Conservation (phyloP, 495 filamentous ascomycete genomes). For the Bacidia gigantensis region DNA sequence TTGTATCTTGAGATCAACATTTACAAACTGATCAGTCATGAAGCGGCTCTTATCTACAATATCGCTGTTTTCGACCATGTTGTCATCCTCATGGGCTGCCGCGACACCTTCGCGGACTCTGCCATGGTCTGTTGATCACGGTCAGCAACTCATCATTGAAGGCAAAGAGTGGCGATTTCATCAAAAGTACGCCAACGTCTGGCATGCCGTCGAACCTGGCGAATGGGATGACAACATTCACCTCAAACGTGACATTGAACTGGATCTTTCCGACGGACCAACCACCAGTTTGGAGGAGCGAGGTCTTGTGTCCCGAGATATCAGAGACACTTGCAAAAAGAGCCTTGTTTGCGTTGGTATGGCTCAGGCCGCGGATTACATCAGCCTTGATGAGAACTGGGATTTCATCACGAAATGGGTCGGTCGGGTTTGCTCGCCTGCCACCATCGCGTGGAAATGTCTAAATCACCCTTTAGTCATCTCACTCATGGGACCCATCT, state of each 20-base stretch:
- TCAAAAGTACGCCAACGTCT: background rate
- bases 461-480: background rate
- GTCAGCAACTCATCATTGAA: background rate
- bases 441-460: background rate
- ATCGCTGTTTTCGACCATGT: background rate
- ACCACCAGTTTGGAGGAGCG: background rate
- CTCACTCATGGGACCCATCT: background rate
- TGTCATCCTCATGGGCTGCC: background rate
- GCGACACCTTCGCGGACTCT: background rate
- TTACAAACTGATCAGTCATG: too few species aligned
- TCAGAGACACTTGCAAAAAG: background rate
- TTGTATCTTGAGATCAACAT: too few species aligned
- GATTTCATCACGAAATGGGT: background rate
- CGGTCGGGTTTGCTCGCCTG: background rate
- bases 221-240: background rate
- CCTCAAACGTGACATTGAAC: background rate
- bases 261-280: too few species aligned
- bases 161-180: background rate
- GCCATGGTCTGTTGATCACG: background rate
- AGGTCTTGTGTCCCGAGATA: background rate
- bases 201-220: background rate
- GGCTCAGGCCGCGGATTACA: background rate
- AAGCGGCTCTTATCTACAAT: too few species aligned
- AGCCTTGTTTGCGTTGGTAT: background rate
- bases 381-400: background rate